Evolutionary conservation across 169 alveolate species (phyloP).

Genomic region (Plasmodium malariae): DNA sequence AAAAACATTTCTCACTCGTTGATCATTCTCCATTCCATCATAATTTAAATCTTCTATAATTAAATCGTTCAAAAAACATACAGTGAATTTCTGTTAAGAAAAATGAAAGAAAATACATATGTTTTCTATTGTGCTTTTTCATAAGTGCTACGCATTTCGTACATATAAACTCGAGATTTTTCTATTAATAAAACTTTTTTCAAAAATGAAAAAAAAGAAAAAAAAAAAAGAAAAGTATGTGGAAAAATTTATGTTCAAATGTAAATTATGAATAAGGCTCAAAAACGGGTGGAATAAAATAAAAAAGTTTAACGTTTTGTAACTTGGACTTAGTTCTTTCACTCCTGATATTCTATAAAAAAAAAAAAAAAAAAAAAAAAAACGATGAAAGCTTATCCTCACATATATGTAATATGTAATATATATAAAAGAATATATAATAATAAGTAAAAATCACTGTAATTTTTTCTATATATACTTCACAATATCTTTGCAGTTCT

Average conservation of each 20-base stretch:
- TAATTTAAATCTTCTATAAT: conserved; percentile 76
- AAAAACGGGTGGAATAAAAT: too few species aligned
- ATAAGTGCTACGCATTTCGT: too few species aligned
- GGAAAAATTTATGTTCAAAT: too few species aligned
- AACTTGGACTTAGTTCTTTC: conserved; percentile 62
- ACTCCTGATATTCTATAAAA: conserved; percentile 56
- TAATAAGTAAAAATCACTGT: neutral
- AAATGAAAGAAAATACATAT: neutral
- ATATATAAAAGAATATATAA: neutral
- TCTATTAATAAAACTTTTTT: too few species aligned
- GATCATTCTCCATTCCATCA: conserved; percentile 53
- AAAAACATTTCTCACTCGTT: conserved; percentile 43
- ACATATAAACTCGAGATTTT: too few species aligned
- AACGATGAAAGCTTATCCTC: neutral
- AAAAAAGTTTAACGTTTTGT: conserved; percentile 49
- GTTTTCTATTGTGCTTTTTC: too few species aligned
- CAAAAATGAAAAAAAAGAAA: too few species aligned
- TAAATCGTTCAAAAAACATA: conserved; percentile 65
- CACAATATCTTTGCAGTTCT: conserved; percentile 68
- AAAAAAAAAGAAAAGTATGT: too few species aligned
- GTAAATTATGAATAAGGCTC: too few species aligned
- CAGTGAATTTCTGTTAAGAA: conserved; percentile 50
- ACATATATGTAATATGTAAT: neutral
- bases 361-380: conserved; percentile 2
- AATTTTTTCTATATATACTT: conserved; percentile 20